Base-by-base conservation (phyloP, 805 yeast genomes). In the Ogataea paradorogensis region DNA sequence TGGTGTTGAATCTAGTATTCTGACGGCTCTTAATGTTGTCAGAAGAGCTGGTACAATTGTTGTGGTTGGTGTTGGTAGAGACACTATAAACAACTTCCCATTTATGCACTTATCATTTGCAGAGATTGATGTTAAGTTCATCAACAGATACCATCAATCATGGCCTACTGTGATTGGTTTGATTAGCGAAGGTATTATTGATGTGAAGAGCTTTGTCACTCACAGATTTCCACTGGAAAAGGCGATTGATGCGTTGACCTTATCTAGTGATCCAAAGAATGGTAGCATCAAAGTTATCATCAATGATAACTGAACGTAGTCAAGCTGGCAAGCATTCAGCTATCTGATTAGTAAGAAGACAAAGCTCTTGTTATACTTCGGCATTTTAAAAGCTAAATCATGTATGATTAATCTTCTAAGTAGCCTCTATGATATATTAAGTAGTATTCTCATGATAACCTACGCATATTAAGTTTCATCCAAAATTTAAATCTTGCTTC, bases 91-190 rank as follows among this genome's bases (percentile, higher is more conserved):
- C 56, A 65, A 61, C 33, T 65, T 75, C 55, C 80, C 80, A 43
- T 74, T 75, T 63, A 74, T 74, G 78, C 76, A 71, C 45, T 55
- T 71, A 30, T 69, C 76, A 13, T 68, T 72, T 35, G 75, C 73
- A 49, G 81, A 76, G 50, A 69, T 73, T 51, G 73, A 70, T 36
- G 62, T 75, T 48, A 70, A 65, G 55, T 73, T 71, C 46, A 70
- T 73, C 55, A 74, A 73, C 64, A 65, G 81, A 48, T 76, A 76
- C 56, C 69, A 72, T 40, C 74, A 71, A 50, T 67, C 78, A 10
- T 76, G 80, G 78, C 80, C 80, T 13, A 64, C 74, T n/a, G 74
- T 70, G 9, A 74, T 76, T 45, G 67, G 71, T 18, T 56, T 76
- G 46, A 62, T 76, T 41, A 58, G 66, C 30, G 69, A 66, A 35